Base-by-base conservation (phyloP, 164 flowering plant species). In the Chloranthus sessilifolius region DNA sequence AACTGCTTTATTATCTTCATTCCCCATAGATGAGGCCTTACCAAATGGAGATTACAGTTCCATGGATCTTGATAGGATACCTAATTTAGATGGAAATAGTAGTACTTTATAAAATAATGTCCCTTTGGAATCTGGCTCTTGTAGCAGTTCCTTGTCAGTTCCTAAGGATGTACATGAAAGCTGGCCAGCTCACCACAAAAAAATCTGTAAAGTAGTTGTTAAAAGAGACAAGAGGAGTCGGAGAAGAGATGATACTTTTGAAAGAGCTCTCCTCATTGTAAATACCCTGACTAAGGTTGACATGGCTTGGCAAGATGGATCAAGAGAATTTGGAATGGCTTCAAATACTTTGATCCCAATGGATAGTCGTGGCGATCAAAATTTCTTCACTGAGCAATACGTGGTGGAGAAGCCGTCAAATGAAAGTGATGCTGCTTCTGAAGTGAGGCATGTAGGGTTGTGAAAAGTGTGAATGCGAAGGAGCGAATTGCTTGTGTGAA, bases 231-330 rank as follows among this genome's bases (percentile, higher is more conserved):
- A 76, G 69, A 89, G 76, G 54, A 58, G 69, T 43, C 65, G 82
- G 23, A 94, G 71, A 67, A 85, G 70, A 64, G 88, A 72, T 61
- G 96, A 94, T 53, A 71, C 61, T 62, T 94, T 75, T 70, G 95
- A 89, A 66, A 78, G 65, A 61, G 92, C 99, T 16, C 74, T 83
- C 65, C 47, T 77, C 45, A 89, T 94, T 65, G 63, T 67, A 47
- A 77, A 82, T 55, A 77, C 74, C 3, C 77, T 56, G 71, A 94
- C 99, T 29, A 80, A 21, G 44, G 90, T 87, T 66, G 92, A 89
- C 73, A 94, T 94, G 46, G 77, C 72, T 33, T 94, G 97, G 99
- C 99, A 94, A 51, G 95, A 83, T 70, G 97, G 97, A 33, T 74
- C 44, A 0, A 61, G 54, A 23, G 80, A 71, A 63, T 38, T 33